phyloP scores from a whole-genome alignment of 768 basidiomycete genomes.

The Mycena kentingensis region DNA sequence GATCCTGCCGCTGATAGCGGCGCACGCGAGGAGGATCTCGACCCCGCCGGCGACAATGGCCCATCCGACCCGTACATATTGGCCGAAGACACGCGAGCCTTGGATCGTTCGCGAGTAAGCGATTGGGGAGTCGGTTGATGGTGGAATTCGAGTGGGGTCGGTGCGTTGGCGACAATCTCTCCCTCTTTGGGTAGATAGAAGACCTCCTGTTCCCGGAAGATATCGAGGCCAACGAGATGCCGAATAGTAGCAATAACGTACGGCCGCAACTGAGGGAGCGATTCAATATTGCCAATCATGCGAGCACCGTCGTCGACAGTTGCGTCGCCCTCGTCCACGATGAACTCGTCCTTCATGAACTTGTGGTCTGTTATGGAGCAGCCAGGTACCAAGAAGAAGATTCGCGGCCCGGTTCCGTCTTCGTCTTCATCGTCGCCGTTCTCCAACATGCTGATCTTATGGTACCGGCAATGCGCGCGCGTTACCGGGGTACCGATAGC shows the following conservation, averaged over 20 bases:
- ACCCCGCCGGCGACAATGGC: constrained; percentile 15
- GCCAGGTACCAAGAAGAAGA: constrained; percentile 69
- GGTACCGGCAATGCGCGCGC: constrained; percentile 71
- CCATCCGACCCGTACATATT: constrained; percentile 14
- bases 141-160: too few relatives aligned
- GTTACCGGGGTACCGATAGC: constrained; percentile 53
- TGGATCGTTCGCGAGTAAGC: constrained; percentile 15
- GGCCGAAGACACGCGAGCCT: constrained; percentile 10
- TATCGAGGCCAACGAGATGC: constrained; percentile 64
- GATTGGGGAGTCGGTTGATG: constrained; percentile 25
- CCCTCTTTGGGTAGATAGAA: constrained; percentile 60
- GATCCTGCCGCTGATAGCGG: constrained; percentile 32
- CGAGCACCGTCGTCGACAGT: constrained; percentile 23
- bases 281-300: constrained; percentile 52
- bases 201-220: constrained; percentile 65
- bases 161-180: constrained; percentile 34
- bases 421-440: constrained; percentile 56
- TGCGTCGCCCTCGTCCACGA: constrained; percentile 62
- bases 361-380: constrained; percentile 61
- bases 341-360: constrained; percentile 61
- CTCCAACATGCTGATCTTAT: constrained; percentile 63
- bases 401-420: constrained; percentile 51
- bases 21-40: constrained; percentile 25
- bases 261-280: constrained; percentile 49
- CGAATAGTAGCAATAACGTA: constrained; percentile 60